Percentiles rank a stretch among this genome's conserved stretches.
phyloP scores from a whole-genome alignment of 257 asterid genomes.

The Fraxinus quadrangulata region DNA sequence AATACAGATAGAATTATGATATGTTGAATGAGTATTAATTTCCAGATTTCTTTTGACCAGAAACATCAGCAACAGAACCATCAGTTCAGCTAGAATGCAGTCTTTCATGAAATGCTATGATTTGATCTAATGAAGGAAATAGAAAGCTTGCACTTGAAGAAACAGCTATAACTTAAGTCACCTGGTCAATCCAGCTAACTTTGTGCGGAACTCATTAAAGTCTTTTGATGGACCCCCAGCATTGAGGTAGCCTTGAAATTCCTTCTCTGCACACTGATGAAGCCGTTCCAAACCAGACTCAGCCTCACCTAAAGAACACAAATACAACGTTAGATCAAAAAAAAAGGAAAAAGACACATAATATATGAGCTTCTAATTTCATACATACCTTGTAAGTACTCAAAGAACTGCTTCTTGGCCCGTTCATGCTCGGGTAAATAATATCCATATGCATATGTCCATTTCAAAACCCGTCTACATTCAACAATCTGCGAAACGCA shows the following conservation, averaged over 20 bases:
- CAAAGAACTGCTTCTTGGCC: constrained; percentile 82
- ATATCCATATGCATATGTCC: constrained; percentile 97
- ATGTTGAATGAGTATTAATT: background rate
- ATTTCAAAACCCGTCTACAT: constrained; percentile 88
- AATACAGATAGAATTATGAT: background rate
- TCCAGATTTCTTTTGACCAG: background rate
- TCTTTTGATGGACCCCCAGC: constrained; percentile 73
- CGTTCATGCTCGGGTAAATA: constrained; percentile 77
- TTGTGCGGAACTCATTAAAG: constrained; percentile 85
- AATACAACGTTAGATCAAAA: constrained; percentile 19
- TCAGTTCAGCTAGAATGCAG: background rate
- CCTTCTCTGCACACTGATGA: constrained; percentile 96
- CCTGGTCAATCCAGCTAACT: constrained; percentile 96
- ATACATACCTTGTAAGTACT: constrained; percentile 80
- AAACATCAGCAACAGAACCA: background rate
- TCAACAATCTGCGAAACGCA: constrained; percentile 73
- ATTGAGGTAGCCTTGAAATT: constrained; percentile 68
- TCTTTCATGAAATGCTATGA: background rate
- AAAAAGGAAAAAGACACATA: constrained; percentile 3
- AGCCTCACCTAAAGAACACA: constrained; percentile 71
- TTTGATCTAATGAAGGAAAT: background rate
- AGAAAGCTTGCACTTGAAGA: constrained; percentile 12
- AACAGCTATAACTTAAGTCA: constrained; percentile 26
- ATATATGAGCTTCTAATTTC: constrained; percentile 15
- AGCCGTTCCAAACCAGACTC: constrained; percentile 96